Conservation (phyloP, 768 basidiomycete species). For the Leccinum sublutescens region DNA sequence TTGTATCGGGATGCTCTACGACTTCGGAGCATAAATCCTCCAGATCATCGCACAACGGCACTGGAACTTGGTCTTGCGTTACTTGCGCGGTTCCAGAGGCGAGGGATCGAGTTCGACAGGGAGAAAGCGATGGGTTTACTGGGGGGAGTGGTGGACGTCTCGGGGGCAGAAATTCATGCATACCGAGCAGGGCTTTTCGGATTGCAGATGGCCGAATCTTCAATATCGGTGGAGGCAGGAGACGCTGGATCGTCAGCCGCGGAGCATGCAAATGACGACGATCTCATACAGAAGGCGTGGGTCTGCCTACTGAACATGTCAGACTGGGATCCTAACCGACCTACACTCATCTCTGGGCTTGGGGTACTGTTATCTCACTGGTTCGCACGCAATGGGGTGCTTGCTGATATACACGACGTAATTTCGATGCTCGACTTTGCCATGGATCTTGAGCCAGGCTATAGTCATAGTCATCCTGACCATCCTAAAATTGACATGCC, state of each 20-base stretch:
- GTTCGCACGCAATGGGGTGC: too few relatives aligned
- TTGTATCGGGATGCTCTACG: background rate
- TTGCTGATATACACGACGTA: too few relatives aligned
- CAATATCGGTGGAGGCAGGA: background rate
- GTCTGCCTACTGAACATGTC: too few relatives aligned
- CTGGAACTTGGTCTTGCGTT: background rate
- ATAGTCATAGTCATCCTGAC: too few relatives aligned
- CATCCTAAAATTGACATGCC: too few relatives aligned
- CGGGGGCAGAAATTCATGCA: background rate
- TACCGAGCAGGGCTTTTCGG: background rate
- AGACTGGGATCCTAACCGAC: too few relatives aligned
- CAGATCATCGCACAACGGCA: background rate
- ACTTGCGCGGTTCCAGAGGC: background rate
- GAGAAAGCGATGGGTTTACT: background rate
- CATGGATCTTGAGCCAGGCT: too few relatives aligned
- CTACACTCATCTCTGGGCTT: too few relatives aligned
- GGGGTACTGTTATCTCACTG: rapidly evolving
- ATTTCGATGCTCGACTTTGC: too few relatives aligned
- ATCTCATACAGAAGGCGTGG: too few relatives aligned
- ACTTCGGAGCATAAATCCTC: background rate
- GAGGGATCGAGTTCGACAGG: background rate
- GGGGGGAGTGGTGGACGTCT: background rate
- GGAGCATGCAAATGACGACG: too few relatives aligned
- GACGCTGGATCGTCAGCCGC: background rate
- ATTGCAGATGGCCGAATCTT: background rate